Percentiles rank a stretch among this genome's conserved stretches.
Evolutionary conservation across 2,329 filamentous ascomycete species (phyloP).

Genomic region (Aspergillus flavus): DNA sequence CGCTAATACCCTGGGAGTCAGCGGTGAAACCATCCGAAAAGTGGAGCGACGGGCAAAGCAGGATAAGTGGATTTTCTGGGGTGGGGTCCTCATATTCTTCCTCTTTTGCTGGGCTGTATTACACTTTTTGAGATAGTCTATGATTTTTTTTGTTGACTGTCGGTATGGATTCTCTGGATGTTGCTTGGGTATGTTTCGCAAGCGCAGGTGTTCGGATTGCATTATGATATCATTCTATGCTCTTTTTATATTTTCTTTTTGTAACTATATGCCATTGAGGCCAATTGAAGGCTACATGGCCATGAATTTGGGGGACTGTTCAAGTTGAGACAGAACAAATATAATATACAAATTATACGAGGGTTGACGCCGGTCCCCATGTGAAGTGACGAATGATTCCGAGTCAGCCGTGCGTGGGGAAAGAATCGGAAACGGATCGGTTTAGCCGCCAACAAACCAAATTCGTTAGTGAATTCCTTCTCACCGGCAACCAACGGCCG

Average conservation of each 20-base stretch:
- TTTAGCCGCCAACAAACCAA: conserved; percentile 19
- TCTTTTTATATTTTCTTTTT: conserved; percentile 7
- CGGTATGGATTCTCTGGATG: conserved; percentile 9
- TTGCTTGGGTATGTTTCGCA: conserved; percentile 24
- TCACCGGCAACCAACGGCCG: conserved; percentile 24
- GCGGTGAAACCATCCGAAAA: conserved; percentile 95
- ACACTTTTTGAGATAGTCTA: conserved; percentile 73
- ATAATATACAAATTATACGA: background rate
- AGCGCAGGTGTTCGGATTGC: conserved; percentile 35
- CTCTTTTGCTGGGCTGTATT: conserved; percentile 89
- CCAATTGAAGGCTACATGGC: background rate
- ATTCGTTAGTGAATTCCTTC: conserved; percentile 13
- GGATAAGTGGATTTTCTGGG: conserved; percentile 98
- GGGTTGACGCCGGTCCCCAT: background rate
- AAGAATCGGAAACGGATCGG: conserved; percentile 25
- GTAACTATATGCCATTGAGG: background rate
- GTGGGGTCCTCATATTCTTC: conserved; percentile 82
- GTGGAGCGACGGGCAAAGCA: conserved; percentile 87
- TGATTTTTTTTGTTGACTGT: conserved; percentile 4
- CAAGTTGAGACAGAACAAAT: background rate
- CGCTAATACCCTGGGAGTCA: conserved; percentile 89
- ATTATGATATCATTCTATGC: conserved; percentile 13
- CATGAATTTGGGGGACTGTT: background rate
- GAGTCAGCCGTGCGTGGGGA: conserved; percentile 15
- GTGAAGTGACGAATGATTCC: conserved; percentile 1